Base-by-base conservation (phyloP, 257 asterid species). In the Lycium ferocissimum region DNA sequence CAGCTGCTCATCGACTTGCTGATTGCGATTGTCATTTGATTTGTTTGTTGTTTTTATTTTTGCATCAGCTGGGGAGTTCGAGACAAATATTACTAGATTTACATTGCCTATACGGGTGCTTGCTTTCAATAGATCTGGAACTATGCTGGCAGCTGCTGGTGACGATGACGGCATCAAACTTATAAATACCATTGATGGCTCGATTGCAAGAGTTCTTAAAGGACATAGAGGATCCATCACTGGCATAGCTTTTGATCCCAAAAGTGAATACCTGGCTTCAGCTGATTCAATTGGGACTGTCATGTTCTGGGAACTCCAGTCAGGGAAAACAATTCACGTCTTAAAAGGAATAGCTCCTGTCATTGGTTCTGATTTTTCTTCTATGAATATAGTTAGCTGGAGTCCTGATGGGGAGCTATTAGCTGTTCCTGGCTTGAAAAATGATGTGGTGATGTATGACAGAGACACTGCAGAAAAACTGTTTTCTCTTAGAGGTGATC, bases 141-240 rank as follows among this genome's bases (percentile, higher is more conserved):
- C 94, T 58, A 88, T 97, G 92, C 92, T 97, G 89, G 99, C 98
- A 84, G 97, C 98, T 49, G 98, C 95, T 85, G 99, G 98, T 17
- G 99, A 97, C 88, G 99, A 90, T 63, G 99, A 95, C 80, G 98
- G 97, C 82, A 92, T 97, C 86, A 97, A 95, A 90, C 98, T 97
- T 86, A 93, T 97, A 62, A 93, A 95, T 84, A 95, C 98, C 47
- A 89, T 95, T 84, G 99, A 97, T 88, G 98, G 99, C 62, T 91
- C 97, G 56, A 94, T 97, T 56, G 94, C 98, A 58, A 92, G 98
- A 89, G 96, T 97, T 66, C 96, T 97, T 73, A 97, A 97, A 90
- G 99, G 96, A 85, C 98, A 97, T 87, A 93, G 88, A 90, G 98
- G 97, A 57, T 91, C 98, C 51, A 88, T 97, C 85, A 94, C 98